These are phyloP conservation scores for Fusarium begoniae DNA, from an alignment of 2,329 filamentous ascomycete genomes.

Conservation along the genomic window DNA sequence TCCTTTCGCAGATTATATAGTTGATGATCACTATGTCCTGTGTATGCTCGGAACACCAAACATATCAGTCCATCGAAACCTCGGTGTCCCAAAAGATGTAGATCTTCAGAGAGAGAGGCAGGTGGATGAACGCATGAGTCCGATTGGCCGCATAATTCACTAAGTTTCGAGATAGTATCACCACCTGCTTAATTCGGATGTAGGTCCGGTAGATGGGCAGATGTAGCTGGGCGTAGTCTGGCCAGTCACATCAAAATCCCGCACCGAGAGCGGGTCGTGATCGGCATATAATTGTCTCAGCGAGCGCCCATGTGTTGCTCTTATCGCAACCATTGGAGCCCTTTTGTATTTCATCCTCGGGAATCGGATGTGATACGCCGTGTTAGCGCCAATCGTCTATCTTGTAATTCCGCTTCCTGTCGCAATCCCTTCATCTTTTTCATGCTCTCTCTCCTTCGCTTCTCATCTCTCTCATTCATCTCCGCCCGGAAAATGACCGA, in stretches of 20 bases:
- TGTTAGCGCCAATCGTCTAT: background rate
- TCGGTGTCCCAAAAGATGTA: conserved; percentile 15
- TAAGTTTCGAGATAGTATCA: conserved; percentile 8
- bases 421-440: background rate
- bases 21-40: background rate
- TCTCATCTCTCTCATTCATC: background rate
- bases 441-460: background rate
- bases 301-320: conserved; percentile 29
- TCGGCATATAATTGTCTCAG: conserved; percentile 33
- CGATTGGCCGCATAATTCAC: conserved; percentile 17
- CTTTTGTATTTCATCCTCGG: conserved; percentile 1
- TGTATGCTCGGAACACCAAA: background rate
- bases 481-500: conserved; percentile 20
- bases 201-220: conserved; percentile 9
- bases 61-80: background rate
- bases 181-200: conserved; percentile 34
- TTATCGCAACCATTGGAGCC: conserved; percentile 5
- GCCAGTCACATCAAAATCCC: conserved; percentile 21
- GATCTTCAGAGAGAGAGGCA: conserved; percentile 6
- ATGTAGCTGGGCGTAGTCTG: background rate
- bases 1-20: background rate
- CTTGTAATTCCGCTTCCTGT: conserved; percentile 3
- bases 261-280: conserved; percentile 16
- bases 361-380: background rate
- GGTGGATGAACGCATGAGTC: conserved; percentile 6